Conservation (phyloP, 495 filamentous ascomycete species). For the Podospora pseudopauciseta region DNA sequence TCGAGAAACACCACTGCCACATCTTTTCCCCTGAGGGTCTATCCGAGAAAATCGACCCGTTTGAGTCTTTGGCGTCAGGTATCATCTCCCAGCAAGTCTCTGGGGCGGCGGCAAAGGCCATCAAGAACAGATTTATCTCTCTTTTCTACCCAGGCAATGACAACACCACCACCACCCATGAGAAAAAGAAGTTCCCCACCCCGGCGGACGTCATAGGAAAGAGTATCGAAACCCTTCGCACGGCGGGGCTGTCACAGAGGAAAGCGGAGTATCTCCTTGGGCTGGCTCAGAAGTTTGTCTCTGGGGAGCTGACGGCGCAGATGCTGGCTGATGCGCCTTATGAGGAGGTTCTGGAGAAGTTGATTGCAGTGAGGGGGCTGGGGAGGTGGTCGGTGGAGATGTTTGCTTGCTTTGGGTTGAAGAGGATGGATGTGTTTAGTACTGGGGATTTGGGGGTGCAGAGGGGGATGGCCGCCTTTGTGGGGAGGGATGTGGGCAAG, state of each 20-base stretch:
- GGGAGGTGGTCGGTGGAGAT: conserved; percentile 94
- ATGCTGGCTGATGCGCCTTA: conserved; percentile 75
- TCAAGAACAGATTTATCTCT: conserved; percentile 77
- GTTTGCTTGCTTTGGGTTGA: conserved; percentile 90
- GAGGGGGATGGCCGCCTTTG: conserved; percentile 85
- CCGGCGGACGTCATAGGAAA: conserved; percentile 64
- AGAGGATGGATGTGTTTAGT: conserved; percentile 90
- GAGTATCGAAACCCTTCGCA: conserved; percentile 62
- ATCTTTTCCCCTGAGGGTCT: conserved; percentile 80
- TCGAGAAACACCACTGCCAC: conserved; percentile 70
- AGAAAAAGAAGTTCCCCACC: conserved; percentile 57
- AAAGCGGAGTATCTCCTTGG: conserved; percentile 94
- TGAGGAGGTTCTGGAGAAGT: conserved; percentile 75
- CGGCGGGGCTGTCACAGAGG: conserved; percentile 82
- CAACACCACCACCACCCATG: conserved; percentile 4
- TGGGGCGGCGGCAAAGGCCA: conserved; percentile 81
- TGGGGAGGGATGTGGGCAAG: conserved; percentile 77
- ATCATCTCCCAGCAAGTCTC: conserved; percentile 97
- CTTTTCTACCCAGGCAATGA: conserved; percentile 56
- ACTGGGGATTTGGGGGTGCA: conserved; percentile 92
- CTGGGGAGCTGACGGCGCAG: conserved; percentile 67
- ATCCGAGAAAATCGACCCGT: conserved; percentile 81
- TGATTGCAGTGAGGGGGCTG: conserved; percentile 83
- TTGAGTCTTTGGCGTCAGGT: conserved; percentile 71
- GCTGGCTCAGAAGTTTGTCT: conserved; percentile 73